A percentile compares a stretch with the other conserved stretches of the same genome.
These are phyloP conservation scores for Chloromonas sp. DNA, from an alignment of 163 green algal genomes.

Conservation along the genomic window DNA sequence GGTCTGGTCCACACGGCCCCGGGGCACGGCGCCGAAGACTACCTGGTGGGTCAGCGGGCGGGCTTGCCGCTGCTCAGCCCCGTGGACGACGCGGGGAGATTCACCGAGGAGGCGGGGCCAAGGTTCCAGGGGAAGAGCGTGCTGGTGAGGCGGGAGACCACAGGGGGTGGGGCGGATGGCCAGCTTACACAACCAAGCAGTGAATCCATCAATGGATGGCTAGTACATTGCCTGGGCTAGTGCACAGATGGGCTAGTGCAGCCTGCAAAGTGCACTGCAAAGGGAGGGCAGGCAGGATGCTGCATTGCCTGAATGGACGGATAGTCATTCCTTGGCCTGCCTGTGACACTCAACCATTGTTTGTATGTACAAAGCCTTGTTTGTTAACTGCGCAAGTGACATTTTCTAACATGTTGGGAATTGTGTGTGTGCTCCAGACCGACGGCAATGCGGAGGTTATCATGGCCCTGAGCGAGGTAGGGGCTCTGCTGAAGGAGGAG, in stretches of 20 bases:
- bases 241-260: too few relatives aligned
- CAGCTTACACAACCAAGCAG: too few relatives aligned
- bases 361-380: too few relatives aligned
- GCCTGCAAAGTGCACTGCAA: too few relatives aligned
- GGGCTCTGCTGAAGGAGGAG: slow-evolving; percentile 81
- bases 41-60: slow-evolving; percentile 79
- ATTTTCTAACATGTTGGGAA: too few relatives aligned
- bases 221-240: too few relatives aligned
- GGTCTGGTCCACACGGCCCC: slow-evolving; percentile 83
- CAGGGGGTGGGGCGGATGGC: neutral
- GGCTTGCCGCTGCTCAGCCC: slow-evolving; percentile 85
- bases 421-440: slow-evolving; percentile 21
- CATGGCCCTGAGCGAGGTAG: slow-evolving; percentile 49
- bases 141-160: slow-evolving; percentile 35
- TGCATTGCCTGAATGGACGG: too few relatives aligned
- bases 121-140: slow-evolving; percentile 75
- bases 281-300: too few relatives aligned
- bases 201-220: too few relatives aligned
- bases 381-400: too few relatives aligned
- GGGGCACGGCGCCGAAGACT: slow-evolving; percentile 89
- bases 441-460: slow-evolving; percentile 87
- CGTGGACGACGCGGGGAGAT: slow-evolving; percentile 89
- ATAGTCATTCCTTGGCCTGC: too few relatives aligned
- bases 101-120: slow-evolving; percentile 86
- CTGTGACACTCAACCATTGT: too few relatives aligned